These are phyloP conservation scores for Pseudogymnoascus sp. DNA, from an alignment of 2,329 filamentous ascomycete species.

Conservation along the genomic window DNA sequence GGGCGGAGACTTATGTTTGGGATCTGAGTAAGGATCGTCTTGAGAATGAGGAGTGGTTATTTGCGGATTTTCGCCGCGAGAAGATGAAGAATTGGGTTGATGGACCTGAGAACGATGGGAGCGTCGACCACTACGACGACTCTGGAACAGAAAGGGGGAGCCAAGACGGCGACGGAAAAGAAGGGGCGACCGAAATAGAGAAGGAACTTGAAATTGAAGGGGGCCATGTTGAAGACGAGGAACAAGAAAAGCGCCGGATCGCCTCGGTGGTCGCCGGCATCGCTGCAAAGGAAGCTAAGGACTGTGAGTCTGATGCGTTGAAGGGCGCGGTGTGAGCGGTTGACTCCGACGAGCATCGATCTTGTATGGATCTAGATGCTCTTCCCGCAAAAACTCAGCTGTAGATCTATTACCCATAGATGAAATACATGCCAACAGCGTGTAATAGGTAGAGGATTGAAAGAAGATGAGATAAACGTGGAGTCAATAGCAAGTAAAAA, in stretches of 20 bases:
- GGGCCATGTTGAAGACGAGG: not conserved
- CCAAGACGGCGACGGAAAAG: not conserved
- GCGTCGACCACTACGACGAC: not conserved
- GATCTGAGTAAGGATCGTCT: slow-evolving; percentile 38
- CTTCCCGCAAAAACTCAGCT: not conserved
- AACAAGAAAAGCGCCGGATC: not conserved
- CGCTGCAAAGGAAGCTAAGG: slow-evolving; percentile 8
- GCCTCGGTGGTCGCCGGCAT: slow-evolving; percentile 4
- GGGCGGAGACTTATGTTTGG: slow-evolving; percentile 59
- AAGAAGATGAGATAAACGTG: not conserved
- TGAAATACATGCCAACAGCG: not conserved
- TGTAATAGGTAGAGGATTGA: not conserved
- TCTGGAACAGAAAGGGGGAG: not conserved
- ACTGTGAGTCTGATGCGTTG: not conserved
- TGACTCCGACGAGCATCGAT: not conserved
- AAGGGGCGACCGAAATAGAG: not conserved
- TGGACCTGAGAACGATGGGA: slow-evolving; percentile 19
- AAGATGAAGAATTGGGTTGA: slow-evolving; percentile 49
- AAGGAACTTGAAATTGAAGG: not conserved
- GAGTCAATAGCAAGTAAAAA: not conserved
- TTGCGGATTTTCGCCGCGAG: slow-evolving; percentile 68
- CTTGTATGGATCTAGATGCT: not conserved
- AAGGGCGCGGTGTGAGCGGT: not conserved
- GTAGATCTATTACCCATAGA: slow-evolving; percentile 3
- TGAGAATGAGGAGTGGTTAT: slow-evolving; percentile 78